phyloP scores from a whole-genome alignment of 257 asterid genomes.

The Fraxinus quadrangulata region DNA sequence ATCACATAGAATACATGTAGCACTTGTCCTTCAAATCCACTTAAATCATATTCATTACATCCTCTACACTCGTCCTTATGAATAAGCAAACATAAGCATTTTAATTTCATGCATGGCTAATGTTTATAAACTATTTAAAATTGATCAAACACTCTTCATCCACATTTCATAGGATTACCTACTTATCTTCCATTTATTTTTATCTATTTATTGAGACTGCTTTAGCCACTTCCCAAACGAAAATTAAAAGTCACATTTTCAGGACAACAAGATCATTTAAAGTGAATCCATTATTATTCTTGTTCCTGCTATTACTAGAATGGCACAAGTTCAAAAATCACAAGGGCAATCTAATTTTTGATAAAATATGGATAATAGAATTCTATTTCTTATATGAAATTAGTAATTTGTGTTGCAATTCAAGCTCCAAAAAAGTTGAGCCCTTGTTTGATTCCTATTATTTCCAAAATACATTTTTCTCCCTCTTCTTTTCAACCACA shows the following conservation, averaged over 20 bases:
- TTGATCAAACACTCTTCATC: no score
- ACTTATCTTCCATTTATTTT: no score
- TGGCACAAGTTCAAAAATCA: background rate
- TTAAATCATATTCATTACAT: background rate
- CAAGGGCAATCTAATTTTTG: no score
- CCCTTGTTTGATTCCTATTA: no score
- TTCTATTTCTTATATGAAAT: background rate
- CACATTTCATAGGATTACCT: no score
- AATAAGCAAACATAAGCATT: background rate
- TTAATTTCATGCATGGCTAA: background rate
- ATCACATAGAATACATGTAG: background rate
- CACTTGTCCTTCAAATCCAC: background rate
- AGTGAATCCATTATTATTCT: background rate
- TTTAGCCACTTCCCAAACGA: no score
- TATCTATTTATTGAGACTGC: no score
- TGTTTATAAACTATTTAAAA: no score
- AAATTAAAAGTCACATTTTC: background rate
- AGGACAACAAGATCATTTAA: background rate
- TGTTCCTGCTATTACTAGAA: background rate
- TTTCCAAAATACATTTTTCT: no score
- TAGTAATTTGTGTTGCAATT: background rate
- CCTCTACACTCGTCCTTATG: background rate
- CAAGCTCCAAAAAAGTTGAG: no score
- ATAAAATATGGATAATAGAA: background rate
- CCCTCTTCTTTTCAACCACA: no score